phyloP scores from a whole-genome alignment of 192 early-diverging fungal genomes.

The Podila clonocystis region DNA sequence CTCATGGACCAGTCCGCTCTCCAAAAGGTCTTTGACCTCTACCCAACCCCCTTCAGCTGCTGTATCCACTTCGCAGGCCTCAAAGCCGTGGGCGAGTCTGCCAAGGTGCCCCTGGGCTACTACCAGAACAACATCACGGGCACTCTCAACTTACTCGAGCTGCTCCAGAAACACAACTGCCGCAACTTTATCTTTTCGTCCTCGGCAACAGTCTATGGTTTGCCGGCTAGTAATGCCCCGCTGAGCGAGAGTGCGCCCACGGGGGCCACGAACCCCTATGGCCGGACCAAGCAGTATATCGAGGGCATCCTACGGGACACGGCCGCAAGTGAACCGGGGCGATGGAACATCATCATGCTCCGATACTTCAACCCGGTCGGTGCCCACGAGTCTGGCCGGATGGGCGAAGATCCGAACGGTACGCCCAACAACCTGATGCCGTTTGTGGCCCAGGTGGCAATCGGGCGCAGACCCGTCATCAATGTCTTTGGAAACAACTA shows the following conservation, averaged over 20 bases:
- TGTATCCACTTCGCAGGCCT: constrained; percentile 87
- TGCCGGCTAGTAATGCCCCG: constrained; percentile 35
- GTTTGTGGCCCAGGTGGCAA: constrained; percentile 87
- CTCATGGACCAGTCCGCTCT: constrained; percentile 51
- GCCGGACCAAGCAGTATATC: constrained; percentile 88
- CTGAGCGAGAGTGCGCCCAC: constrained; percentile 66
- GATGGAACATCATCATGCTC: constrained; percentile 68
- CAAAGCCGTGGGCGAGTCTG: constrained; percentile 87
- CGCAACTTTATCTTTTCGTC: constrained; percentile 94
- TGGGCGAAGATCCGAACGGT: constrained; percentile 92
- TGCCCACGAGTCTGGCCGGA: constrained; percentile 89
- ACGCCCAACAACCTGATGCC: constrained; percentile 97
- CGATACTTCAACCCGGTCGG: constrained; percentile 99
- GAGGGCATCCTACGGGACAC: constrained; percentile 79
- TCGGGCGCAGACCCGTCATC: constrained; percentile 85
- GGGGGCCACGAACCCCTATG: constrained; percentile 89
- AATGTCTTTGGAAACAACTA: constrained; percentile 96
- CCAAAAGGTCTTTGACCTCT: constrained; percentile 47
- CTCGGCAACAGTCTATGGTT: constrained; percentile 90
- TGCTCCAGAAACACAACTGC: constrained; percentile 80
- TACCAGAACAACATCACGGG: constrained; percentile 95
- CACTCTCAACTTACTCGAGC: constrained; percentile 82
- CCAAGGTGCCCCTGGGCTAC: constrained; percentile 80
- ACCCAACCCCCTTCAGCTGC: constrained; percentile 35
- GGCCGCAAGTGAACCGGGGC: constrained; percentile 38